Base-by-base conservation (phyloP, 495 filamentous ascomycete genomes). In the Trichoderma virens region DNA sequence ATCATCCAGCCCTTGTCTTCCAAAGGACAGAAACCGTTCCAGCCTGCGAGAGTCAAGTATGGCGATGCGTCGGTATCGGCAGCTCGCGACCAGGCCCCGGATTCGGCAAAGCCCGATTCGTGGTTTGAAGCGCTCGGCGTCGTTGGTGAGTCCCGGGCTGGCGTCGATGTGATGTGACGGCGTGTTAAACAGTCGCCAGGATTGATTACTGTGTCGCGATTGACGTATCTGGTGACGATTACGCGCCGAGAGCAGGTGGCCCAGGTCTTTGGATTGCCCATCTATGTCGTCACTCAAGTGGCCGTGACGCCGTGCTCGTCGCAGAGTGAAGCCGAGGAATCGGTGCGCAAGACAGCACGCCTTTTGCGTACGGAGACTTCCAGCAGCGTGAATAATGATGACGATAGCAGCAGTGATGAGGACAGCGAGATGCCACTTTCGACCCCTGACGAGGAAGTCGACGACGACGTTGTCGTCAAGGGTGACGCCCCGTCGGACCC, bases 201-300 rank as follows among this genome's bases (percentile, higher is more conserved):
- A 18, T 78, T 92, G 5, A 75, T 90, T 39, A 88, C 87, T 61
- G 87, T 90, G 68, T 92, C 85, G 60, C 85, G 80, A 39, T 77
- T 81, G 61, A 89, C 86, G 64, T 97, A 91, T 76, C 84, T 98
- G 16, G 83, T 98, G 61, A 85, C 88, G 27, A 91, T 97, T 66
- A 91, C 88, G 8, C 79, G 86, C 62, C 88, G 93, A 41, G 80
- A 93, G 67, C 90, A 97, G 72, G 93, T 98, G 60, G 94, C 94
- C 1, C 85, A 90, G 65, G 86, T 97, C 60, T 85, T 85, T 62
- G 90, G 90, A 18, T 85, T 85, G 59, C 89, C 93, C 3, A 79
- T 97, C 62, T 97, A 96, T 72, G 85, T 90, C 47, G 82, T 96
- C 56, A 90, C 87, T 63, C 90, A 92, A 67, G 88, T 98, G 34